Conservation (phyloP, 2,329 filamentous ascomycete genomes). For the Stachybotrys elegans region DNA sequence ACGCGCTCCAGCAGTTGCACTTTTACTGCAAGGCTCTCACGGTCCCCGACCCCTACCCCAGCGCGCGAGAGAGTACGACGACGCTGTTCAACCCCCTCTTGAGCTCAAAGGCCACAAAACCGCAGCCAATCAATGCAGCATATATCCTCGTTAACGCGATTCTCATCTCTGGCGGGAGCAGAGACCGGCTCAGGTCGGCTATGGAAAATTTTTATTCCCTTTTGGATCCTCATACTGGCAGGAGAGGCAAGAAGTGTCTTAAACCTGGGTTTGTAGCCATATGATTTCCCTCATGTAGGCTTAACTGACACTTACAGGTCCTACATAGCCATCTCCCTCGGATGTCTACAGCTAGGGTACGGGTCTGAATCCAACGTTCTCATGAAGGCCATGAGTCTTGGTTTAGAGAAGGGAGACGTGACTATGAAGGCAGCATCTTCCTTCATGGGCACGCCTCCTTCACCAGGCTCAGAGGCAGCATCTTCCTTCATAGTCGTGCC, state of each 20-base stretch:
- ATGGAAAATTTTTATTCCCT: constrained; percentile 44
- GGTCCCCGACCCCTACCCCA: constrained; percentile 60
- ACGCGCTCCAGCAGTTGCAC: constrained; percentile 65
- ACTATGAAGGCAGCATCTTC: constrained; percentile 19
- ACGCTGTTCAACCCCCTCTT: constrained; percentile 62
- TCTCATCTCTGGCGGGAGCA: constrained; percentile 50
- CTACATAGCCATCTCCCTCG: constrained; percentile 23
- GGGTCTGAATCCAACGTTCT: constrained; percentile 39
- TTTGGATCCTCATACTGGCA: constrained; percentile 53
- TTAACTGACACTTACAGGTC: constrained; percentile 18
- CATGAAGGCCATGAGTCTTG: constrained; percentile 30
- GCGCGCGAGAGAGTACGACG: constrained; percentile 64
- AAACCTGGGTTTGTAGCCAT: constrained; percentile 32
- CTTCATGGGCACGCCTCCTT: constrained; percentile 34
- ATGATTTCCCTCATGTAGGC: neutral
- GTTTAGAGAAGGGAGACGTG: constrained; percentile 19
- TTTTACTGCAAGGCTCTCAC: constrained; percentile 69
- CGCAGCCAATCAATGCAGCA: constrained; percentile 43
- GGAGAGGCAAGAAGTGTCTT: constrained; percentile 45
- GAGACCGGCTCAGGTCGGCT: constrained; percentile 40
- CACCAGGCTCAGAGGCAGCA: no score
- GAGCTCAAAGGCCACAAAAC: constrained; percentile 25
- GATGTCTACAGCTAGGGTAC: constrained; percentile 28
- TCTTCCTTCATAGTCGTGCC: no score
- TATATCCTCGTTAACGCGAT: constrained; percentile 63